Evolutionary conservation across 768 basidiomycete genomes (phyloP).

Genomic region (Hypsizygus marmoreus): DNA sequence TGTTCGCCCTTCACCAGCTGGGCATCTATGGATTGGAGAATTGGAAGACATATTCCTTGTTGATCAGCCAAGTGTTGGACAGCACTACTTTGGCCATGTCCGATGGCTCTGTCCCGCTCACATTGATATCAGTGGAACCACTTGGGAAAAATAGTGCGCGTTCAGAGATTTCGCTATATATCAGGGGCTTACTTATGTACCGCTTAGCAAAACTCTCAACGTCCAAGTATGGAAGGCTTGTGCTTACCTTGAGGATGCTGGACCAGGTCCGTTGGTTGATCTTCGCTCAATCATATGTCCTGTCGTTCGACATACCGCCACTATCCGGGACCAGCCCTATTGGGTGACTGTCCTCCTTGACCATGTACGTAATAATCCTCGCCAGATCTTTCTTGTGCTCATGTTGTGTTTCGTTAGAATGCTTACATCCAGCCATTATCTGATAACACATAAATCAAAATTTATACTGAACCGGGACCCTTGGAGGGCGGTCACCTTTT

Average conservation of each 20-base stretch:
- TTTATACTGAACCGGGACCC: neutral
- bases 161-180: neutral
- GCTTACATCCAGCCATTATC: neutral
- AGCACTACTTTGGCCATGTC: neutral
- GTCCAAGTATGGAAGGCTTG: neutral
- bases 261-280: neutral
- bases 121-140: neutral
- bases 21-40: neutral
- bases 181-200: neutral
- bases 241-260: neutral
- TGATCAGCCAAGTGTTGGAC: neutral
- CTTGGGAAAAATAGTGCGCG: neutral
- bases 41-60: neutral
- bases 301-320: neutral
- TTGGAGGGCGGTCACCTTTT: no score
- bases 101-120: neutral
- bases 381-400: neutral
- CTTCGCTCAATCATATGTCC: neutral
- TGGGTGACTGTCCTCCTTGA: neutral
- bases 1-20: neutral
- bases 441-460: neutral
- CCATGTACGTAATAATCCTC: neutral
- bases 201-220: neutral
- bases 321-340: neutral
- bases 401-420: neutral